phyloP scores from a whole-genome alignment of 108 stramenopile species.

The Skeletonema menzelii region DNA sequence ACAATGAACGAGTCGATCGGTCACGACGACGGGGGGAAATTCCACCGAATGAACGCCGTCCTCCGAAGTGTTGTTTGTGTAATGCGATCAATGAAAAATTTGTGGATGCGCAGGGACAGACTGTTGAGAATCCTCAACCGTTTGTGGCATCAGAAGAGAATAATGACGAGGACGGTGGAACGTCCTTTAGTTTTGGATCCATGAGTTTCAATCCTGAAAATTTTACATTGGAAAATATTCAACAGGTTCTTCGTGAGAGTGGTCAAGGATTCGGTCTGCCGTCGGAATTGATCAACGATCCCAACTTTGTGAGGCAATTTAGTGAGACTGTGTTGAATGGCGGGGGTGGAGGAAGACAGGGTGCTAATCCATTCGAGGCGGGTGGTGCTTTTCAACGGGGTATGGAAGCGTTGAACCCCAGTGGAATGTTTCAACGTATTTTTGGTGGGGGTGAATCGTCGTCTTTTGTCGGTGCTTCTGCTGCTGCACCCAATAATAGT shows the following conservation, averaged over 20 bases:
- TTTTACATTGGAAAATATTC: not conserved
- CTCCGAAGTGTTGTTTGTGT: slow-evolving; percentile 42
- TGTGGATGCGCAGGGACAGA: slow-evolving; percentile 31
- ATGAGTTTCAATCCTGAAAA: slow-evolving; percentile 1
- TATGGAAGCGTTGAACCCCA: not conserved
- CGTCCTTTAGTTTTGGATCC: not conserved
- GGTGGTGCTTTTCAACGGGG: not conserved
- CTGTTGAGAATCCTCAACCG: slow-evolving; percentile 38
- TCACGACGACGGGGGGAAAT: not conserved
- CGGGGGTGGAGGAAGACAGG: not conserved
- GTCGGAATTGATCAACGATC: not conserved
- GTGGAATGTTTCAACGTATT: not conserved
- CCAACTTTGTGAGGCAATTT: not conserved
- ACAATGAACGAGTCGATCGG: slow-evolving; percentile 16
- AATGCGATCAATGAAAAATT: slow-evolving; percentile 32
- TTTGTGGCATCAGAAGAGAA: slow-evolving; percentile 13
- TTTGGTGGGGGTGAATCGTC: not conserved
- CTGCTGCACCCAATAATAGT: not conserved
- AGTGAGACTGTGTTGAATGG: not conserved
- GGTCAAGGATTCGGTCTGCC: not conserved
- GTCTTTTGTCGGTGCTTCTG: no score
- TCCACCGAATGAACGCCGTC: not conserved
- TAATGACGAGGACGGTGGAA: not conserved
- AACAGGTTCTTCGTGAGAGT: not conserved
- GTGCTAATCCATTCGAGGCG: not conserved